Evolutionary conservation across 805 yeast species (phyloP).

Genomic region (Cyberlindnera bimundalis): DNA sequence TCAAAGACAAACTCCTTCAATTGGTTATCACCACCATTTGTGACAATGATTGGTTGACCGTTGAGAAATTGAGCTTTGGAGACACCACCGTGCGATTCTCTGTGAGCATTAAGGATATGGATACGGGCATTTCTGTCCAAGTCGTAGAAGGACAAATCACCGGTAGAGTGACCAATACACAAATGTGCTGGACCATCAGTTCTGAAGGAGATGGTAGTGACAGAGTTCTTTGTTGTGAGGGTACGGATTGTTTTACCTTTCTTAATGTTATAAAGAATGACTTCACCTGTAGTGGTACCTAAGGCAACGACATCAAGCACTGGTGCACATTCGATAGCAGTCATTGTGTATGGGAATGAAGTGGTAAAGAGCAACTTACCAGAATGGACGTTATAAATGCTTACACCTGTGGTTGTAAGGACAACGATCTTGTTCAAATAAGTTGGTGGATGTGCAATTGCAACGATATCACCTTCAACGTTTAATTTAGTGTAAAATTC

Average conservation of each 20-base stretch:
- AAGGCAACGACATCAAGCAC: constrained; percentile 80
- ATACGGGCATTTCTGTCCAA: constrained; percentile 67
- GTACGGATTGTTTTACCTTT: constrained; percentile 58
- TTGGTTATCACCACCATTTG: constrained; percentile 88
- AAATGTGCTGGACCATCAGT: constrained; percentile 86
- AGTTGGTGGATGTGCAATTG: constrained; percentile 80
- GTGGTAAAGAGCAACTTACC: constrained; percentile 63
- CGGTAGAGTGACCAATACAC: constrained; percentile 72
- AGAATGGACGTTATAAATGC: constrained; percentile 71
- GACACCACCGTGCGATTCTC: constrained; percentile 73
- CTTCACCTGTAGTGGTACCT: constrained; percentile 68
- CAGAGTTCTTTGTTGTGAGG: constrained; percentile 36
- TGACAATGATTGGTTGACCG: constrained; percentile 88
- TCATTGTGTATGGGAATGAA: constrained; percentile 53
- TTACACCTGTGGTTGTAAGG: constrained; percentile 63
- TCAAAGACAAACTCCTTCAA: constrained; percentile 91
- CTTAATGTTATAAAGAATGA: constrained; percentile 62
- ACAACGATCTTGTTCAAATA: constrained; percentile 85
- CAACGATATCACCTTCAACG: constrained; percentile 67
- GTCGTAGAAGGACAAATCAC: constrained; percentile 86
- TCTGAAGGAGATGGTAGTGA: constrained; percentile 73
- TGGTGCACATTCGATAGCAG: constrained; percentile 80
- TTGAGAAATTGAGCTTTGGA: constrained; percentile 69
- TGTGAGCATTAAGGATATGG: constrained; percentile 72
- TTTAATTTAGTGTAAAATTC: constrained; percentile 64